Base-by-base conservation (phyloP, 495 filamentous ascomycete genomes). In the Astrothelium macrocarpum region DNA sequence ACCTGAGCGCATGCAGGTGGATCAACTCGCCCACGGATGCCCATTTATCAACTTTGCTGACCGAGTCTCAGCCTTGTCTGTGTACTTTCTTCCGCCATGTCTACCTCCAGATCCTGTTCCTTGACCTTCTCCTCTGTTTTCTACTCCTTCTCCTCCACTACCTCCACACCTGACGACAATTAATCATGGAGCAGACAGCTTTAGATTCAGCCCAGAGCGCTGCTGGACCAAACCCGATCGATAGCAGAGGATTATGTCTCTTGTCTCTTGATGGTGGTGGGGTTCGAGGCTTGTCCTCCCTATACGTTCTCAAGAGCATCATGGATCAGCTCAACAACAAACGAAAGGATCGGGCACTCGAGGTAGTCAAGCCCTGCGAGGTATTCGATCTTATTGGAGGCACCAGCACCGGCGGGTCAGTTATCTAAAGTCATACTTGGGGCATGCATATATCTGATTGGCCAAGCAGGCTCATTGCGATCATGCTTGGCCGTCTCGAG, bases 401-500 rank as follows among this genome's bases (percentile, higher is more conserved):
- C 11, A 61, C 59, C 3, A 61, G 59, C 32, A 61, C 59, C 2
- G 59, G 59, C 7, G 59, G 59, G 59, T 61, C 7, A 43, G 32
- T 42, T 45, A n/a, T n/a, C n/a, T n/a, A n/a, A n/a, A n/a, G n/a
- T n/a, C n/a, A n/a, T n/a, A n/a, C 12, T 18, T 20, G 36, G 5
- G 3, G 9, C 10, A 26, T 36, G 25, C 29, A 60, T 25, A 61
- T 18, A 2, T 2, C 28, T 43, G 25, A 43, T 2, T 18, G n/a
- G 10, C 29, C 23, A 10, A 39, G 18, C 25, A 62, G 64, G 39
- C 64, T 66, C 25, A 66, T 66, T 46, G 68, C 68, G 12, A 62
- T 70, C 32, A 70, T 70, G 68, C 66, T 70, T 29, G 68, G 68
- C 45, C 66, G 68, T 53, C 62, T 70, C 59, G 46, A 36, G 14